Conservation (phyloP, 106 monocot species). For the Allium fistulosum region DNA sequence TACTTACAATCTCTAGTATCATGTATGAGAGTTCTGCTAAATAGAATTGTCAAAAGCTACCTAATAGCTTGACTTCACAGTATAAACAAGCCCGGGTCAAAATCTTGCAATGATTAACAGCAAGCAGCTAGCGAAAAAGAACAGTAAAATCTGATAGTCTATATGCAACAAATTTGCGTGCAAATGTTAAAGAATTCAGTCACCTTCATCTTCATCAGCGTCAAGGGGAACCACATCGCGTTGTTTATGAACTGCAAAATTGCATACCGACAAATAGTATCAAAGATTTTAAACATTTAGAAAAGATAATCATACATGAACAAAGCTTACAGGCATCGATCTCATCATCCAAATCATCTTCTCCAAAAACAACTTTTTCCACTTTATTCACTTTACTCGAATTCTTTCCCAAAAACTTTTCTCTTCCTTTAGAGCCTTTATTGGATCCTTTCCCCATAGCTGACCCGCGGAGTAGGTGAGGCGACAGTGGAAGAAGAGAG, state of each 20-base stretch:
- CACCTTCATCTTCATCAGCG: conserved; percentile 19
- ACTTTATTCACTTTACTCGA: neutral
- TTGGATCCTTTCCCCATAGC: conserved; percentile 20
- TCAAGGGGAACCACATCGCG: conserved; percentile 72
- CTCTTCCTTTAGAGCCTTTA: conserved; percentile 1
- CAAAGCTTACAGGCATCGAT: conserved; percentile 38
- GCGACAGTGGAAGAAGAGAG: too few relatives aligned
- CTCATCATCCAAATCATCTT: conserved; percentile 32
- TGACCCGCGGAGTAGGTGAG: neutral
- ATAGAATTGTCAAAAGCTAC: too few relatives aligned
- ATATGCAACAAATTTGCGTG: neutral
- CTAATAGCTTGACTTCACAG: too few relatives aligned
- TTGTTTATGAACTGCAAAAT: conserved; percentile 74
- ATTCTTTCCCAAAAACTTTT: neutral
- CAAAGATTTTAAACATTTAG: neutral
- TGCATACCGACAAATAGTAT: neutral
- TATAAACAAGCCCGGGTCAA: too few relatives aligned
- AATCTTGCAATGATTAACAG: neutral
- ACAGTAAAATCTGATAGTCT: neutral
- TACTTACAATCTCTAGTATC: too few relatives aligned
- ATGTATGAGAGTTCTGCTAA: too few relatives aligned
- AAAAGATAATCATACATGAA: neutral
- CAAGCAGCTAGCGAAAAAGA: neutral
- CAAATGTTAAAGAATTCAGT: neutral
- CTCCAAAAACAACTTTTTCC: conserved; percentile 6